phyloP scores from a whole-genome alignment of 345 rosid species.

The Lagerstroemia speciosa region DNA sequence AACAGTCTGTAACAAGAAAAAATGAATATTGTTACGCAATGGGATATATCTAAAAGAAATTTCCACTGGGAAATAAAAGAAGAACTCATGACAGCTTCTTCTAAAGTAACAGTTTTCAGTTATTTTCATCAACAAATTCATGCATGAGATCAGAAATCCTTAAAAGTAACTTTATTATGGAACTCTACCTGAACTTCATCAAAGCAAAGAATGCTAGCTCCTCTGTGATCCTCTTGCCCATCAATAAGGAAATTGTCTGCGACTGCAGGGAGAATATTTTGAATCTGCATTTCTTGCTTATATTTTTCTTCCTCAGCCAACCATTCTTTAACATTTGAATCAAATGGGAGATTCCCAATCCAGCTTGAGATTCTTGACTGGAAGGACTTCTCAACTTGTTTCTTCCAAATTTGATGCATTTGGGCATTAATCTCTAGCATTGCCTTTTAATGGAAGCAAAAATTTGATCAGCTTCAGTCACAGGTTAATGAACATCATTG shows the following conservation, averaged over 20 bases:
- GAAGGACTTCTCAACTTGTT: conserved; percentile 52
- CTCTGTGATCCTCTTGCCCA: conserved; percentile 41
- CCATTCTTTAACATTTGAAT: conserved; percentile 81
- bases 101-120: background rate
- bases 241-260: conserved; percentile 78
- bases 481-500: background rate
- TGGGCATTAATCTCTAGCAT: conserved; percentile 83
- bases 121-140: background rate
- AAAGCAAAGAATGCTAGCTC: conserved; percentile 86
- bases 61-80: background rate
- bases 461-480: background rate
- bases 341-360: conserved; percentile 82
- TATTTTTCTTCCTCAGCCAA: conserved; percentile 80
- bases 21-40: conserved; percentile 17
- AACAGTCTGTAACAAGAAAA: conserved; percentile 62
- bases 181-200: conserved; percentile 84
- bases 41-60: conserved; percentile 5
- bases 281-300: conserved; percentile 71
- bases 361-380: conserved; percentile 61
- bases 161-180: background rate
- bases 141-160: background rate
- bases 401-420: conserved; percentile 87
- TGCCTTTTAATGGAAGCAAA: conserved; percentile 36
- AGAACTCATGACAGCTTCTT: background rate
- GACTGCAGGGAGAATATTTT: conserved; percentile 79